Evolutionary conservation across 139 green algal genomes (phyloP).

Genomic region (Chlorella ohadii): DNA sequence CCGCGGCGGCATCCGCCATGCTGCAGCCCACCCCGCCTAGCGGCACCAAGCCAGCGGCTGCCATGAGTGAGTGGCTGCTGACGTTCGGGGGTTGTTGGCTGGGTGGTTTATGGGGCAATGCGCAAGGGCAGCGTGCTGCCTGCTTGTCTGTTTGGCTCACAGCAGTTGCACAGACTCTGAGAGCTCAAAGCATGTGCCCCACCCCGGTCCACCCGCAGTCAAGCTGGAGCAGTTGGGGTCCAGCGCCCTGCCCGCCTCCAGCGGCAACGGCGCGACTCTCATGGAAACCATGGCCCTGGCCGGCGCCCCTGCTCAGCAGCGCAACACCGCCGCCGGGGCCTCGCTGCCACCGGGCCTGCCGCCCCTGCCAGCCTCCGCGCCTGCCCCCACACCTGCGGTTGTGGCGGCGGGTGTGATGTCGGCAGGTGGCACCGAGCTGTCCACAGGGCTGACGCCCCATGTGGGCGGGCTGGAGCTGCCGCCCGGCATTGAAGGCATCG

Average conservation of each 20-base stretch:
- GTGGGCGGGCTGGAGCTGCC: conserved; percentile 20
- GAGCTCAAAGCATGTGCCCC: background rate
- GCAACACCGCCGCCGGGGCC: background rate
- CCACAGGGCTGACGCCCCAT: conserved; percentile 19
- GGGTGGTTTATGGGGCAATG: too few relatives aligned
- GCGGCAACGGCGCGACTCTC: background rate
- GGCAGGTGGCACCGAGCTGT: background rate
- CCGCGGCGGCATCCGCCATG: conserved; percentile 18
- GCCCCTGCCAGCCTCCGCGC: background rate
- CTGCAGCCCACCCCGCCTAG: conserved; percentile 24
- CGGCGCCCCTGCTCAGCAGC: background rate
- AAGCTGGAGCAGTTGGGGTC: conserved; percentile 10
- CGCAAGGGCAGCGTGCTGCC: too few relatives aligned
- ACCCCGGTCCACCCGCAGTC: background rate
- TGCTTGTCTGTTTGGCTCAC: background rate
- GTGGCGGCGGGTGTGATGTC: too few relatives aligned
- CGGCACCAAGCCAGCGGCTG: background rate
- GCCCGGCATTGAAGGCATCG: conserved; percentile 17
- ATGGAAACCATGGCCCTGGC: background rate
- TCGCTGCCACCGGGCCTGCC: background rate
- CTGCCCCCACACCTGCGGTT: too few relatives aligned
- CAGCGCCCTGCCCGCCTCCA: background rate
- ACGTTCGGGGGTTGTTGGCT: too few relatives aligned
- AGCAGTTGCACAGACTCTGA: background rate
- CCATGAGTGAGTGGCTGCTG: background rate